Evolutionary conservation across 1,284 basidiomycete genomes (phyloP).

Genomic region (Microbotryum violaceum): DNA sequence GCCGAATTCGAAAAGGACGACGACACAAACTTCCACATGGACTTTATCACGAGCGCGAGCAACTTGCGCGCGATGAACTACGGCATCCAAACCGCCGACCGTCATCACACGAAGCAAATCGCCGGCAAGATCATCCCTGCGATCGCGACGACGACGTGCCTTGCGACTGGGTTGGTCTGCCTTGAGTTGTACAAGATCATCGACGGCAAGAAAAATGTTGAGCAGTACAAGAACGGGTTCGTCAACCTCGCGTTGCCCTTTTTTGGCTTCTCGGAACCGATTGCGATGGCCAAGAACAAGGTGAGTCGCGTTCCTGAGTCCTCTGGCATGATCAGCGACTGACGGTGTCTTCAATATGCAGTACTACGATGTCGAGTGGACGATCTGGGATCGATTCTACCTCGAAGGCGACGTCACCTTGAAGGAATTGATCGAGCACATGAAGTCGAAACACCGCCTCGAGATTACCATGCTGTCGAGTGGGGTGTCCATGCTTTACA

Average conservation of each 20-base stretch:
- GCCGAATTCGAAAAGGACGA: slow-evolving; percentile 99
- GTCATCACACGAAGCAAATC: slow-evolving; percentile 95
- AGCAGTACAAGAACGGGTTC: slow-evolving; percentile 97
- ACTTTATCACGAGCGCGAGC: slow-evolving; percentile 96
- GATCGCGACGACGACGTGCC: slow-evolving; percentile 92
- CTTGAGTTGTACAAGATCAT: slow-evolving; percentile 98
- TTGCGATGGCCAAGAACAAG: slow-evolving; percentile 82
- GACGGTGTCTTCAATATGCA: slow-evolving; percentile 22
- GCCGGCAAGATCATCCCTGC: slow-evolving; percentile 99
- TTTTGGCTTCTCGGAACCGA: slow-evolving; percentile 98
- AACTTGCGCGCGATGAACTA: slow-evolving; percentile 97
- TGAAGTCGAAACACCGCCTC: slow-evolving; percentile 75
- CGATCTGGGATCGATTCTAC: slow-evolving; percentile 96
- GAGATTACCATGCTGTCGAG: slow-evolving; percentile 86
- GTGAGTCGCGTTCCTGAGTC: slow-evolving; percentile 31
- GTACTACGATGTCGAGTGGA: slow-evolving; percentile 86
- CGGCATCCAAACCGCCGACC: slow-evolving; percentile 76
- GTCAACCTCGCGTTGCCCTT: slow-evolving; percentile 96
- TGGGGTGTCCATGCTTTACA: slow-evolving; percentile 97
- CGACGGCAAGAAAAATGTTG: slow-evolving; percentile 84
- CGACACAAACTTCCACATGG: slow-evolving; percentile 96
- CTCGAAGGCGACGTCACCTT: slow-evolving; percentile 84
- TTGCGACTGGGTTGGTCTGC: slow-evolving; percentile 93
- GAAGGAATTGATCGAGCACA: slow-evolving; percentile 75
- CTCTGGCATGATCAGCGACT: background rate